Conservation (phyloP, 73 alveolate species). For the Paramecium octaurelia region DNA sequence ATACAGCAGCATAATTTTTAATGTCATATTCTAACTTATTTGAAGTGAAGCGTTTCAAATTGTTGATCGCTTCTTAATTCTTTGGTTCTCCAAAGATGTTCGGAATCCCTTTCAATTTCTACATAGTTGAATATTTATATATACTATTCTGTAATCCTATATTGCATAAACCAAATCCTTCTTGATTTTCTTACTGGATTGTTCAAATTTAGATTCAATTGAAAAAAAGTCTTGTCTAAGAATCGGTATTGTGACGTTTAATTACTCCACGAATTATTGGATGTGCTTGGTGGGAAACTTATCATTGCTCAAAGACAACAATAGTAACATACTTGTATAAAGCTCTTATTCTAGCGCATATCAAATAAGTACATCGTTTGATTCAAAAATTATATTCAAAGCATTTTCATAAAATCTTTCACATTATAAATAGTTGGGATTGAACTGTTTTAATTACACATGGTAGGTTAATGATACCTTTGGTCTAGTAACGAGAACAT, state of each 20-base stretch:
- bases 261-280: background rate
- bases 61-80: background rate
- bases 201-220: background rate
- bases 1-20: background rate
- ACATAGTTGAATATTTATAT: background rate
- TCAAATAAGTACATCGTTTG: background rate
- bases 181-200: background rate
- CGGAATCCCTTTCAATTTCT: constrained; percentile 21
- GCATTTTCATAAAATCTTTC: background rate
- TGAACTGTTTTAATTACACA: background rate
- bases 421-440: background rate
- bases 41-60: background rate
- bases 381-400: background rate
- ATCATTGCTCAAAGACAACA: background rate
- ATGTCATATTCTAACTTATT: constrained; percentile 22
- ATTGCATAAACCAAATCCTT: background rate
- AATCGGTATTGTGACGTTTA: background rate
- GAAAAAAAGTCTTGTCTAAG: background rate
- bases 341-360: constrained; percentile 12
- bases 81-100: background rate
- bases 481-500: background rate
- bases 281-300: background rate
- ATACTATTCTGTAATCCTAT: background rate
- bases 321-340: background rate
- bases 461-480: background rate